Percentiles rank a stretch among this genome's conserved stretches.
Evolutionary conservation across 2,329 filamentous ascomycete species (phyloP).

Genomic region (Neofusicoccum sp.): DNA sequence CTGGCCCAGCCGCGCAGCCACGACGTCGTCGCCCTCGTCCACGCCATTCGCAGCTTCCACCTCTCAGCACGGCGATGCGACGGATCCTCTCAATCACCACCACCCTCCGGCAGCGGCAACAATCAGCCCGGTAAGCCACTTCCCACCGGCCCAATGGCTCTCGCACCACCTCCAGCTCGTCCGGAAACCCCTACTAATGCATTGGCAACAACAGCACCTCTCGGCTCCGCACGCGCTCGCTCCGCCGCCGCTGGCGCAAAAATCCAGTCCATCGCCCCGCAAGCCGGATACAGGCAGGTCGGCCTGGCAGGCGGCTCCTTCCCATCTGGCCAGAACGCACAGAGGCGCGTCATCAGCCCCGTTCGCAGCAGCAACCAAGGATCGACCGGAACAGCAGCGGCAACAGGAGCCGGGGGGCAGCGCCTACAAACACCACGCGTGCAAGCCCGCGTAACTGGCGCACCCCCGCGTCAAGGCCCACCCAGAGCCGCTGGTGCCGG

Average conservation of each 20-base stretch:
- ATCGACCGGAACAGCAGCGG: neutral
- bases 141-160: neutral
- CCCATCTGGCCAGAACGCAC: neutral
- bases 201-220: neutral
- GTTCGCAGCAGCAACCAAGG: neutral
- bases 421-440: conserved; percentile 1
- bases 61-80: conserved; percentile 7
- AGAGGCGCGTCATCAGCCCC: neutral
- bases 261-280: neutral
- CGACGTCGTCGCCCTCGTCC: neutral
- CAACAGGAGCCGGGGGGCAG: neutral
- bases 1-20: neutral
- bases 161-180: too few species aligned
- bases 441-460: neutral
- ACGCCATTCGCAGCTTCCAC: conserved; percentile 14
- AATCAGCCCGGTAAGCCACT: neutral
- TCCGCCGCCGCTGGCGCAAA: neutral
- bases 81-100: too few species aligned
- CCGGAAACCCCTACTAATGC: neutral
- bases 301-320: neutral
- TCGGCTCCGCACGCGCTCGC: conserved; percentile 2
- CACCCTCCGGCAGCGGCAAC: neutral
- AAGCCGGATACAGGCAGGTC: neutral
- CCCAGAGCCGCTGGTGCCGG: neutral
- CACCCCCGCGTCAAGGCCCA: neutral